These are phyloP conservation scores for Pycnococcus provasolii DNA, from an alignment of 139 green algal species.

Conservation along the genomic window DNA sequence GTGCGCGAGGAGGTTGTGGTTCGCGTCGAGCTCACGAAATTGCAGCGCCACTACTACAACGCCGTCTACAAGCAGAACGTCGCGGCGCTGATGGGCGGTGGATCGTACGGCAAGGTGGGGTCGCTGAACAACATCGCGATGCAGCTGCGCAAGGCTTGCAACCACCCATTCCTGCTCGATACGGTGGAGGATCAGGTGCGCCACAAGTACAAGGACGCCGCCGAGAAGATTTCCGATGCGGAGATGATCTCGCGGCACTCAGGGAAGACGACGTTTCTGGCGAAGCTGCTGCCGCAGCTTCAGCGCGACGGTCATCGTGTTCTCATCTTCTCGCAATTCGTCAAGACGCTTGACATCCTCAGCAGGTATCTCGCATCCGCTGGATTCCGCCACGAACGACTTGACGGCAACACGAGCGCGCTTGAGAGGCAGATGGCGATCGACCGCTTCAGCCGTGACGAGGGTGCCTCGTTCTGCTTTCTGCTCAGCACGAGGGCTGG, in stretches of 20 bases:
- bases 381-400: slow-evolving; percentile 61
- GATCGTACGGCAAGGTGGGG: slow-evolving; percentile 49
- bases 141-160: slow-evolving; percentile 93
- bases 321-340: slow-evolving; percentile 84
- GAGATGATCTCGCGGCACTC: slow-evolving; percentile 48
- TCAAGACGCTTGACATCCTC: slow-evolving; percentile 78
- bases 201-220: slow-evolving; percentile 7
- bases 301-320: slow-evolving; percentile 60
- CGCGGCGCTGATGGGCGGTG: slow-evolving; percentile 23
- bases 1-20: slow-evolving; percentile 86
- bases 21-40: slow-evolving; percentile 68
- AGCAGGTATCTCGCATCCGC: slow-evolving; percentile 56
- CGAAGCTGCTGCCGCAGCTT: slow-evolving; percentile 75
- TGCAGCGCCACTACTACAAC: slow-evolving; percentile 68
- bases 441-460: slow-evolving; percentile 59
- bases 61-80: slow-evolving; percentile 29
- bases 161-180: slow-evolving; percentile 81
- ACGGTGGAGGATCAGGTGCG: slow-evolving; percentile 69
- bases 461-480: slow-evolving; percentile 60
- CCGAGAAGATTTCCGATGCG: slow-evolving; percentile 1
- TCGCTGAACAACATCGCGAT: slow-evolving; percentile 79
- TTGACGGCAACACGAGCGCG: slow-evolving; percentile 54
- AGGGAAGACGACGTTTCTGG: slow-evolving; percentile 69
- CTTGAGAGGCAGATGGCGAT: slow-evolving; percentile 69
- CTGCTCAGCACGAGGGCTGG: slow-evolving; percentile 78